A percentile compares a stretch with the other conserved stretches of the same genome.
These are phyloP conservation scores for Exophiala spinifera DNA, from an alignment of 2,329 filamentous ascomycete genomes.

Conservation along the genomic window DNA sequence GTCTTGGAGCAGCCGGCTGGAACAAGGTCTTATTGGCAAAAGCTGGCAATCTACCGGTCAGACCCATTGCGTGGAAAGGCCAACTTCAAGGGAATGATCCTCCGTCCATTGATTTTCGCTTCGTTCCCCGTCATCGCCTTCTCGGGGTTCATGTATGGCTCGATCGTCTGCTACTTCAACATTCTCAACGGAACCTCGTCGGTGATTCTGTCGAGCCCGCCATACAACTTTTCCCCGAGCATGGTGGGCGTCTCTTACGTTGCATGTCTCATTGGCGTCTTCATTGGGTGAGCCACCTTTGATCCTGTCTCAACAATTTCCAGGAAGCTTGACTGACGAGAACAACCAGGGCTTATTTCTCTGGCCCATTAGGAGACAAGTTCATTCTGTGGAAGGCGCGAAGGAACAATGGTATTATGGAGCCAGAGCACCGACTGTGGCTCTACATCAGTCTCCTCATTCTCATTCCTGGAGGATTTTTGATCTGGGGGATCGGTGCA, in stretches of 20 bases:
- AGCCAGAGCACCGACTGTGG: constrained; percentile 31
- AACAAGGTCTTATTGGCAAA: background rate
- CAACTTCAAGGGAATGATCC: constrained; percentile 12
- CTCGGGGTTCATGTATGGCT: constrained; percentile 41
- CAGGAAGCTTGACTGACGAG: background rate
- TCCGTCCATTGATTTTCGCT: constrained; percentile 26
- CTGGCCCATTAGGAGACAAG: constrained; percentile 28
- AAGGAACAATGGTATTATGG: constrained; percentile 28
- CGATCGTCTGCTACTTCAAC: constrained; percentile 42
- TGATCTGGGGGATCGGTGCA: constrained; percentile 53
- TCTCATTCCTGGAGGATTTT: constrained; percentile 44
- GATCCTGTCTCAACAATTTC: background rate
- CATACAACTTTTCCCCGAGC: constrained; percentile 38
- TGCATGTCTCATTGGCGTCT: constrained; percentile 26
- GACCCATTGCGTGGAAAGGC: constrained; percentile 6
- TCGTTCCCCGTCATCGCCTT: constrained; percentile 40
- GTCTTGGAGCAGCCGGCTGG: background rate
- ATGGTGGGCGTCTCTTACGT: constrained; percentile 41
- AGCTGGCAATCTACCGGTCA: background rate
- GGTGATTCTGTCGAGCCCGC: constrained; percentile 35
- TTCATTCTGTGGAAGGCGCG: constrained; percentile 26
- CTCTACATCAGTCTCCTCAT: constrained; percentile 36
- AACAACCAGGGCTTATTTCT: constrained; percentile 17
- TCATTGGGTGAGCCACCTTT: constrained; percentile 10
- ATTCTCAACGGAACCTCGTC: constrained; percentile 43